Evolutionary conservation across 1,139 yeast species (phyloP), one percentile per base, ranked within the genome.

Genomic region (Sugiyamaella xylanicola): DNA sequence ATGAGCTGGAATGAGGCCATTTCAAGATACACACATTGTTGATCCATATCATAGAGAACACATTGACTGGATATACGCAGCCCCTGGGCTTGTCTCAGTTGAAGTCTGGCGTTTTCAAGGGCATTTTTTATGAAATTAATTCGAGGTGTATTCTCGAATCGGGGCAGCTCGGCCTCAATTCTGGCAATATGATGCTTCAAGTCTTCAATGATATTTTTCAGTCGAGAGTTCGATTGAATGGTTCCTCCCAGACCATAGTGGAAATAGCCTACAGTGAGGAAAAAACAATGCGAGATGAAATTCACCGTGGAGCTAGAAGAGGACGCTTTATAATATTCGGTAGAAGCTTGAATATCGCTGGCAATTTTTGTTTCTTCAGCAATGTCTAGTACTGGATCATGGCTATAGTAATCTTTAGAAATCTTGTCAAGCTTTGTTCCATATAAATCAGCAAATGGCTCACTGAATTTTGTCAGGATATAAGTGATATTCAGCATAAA

Each of bases 201-300:
- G 59, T 82, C 85, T 53, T 83, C 80, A 40, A 83, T 73, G 55
- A 77, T 76, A 42, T 77, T 76, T 57, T 81, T 78, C 41, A 84
- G 68, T 56, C 85, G 79, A 53, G 82, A 83, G 61, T 82, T 83
- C 48, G 80, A 79, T 48, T 84, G 77, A 53, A 79, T 74, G 0
- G 87, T 74, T 50, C 97, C 98, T 35, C 96, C 96, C 43, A 90
- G 74, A 46, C 98, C 99, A 71, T 87, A 95, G 63, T 93, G 92
- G 55, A 90, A 74, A 68, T 86, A 91, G 0, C 96, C 84, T 51
- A 87, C 75, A 8, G 95, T 83, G 57, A 93, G 72, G 67, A 80
- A 93, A 71, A 91, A 95, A 65, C 96, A 86, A 63, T 92, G 93
- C 3, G 96, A 85, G 16, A 95, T 87, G 68, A 93, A 93, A 65